Percentiles rank a stretch among this genome's conserved stretches.
Evolutionary conservation across 768 basidiomycete genomes (phyloP).

Genomic region (Boletus bicolor): DNA sequence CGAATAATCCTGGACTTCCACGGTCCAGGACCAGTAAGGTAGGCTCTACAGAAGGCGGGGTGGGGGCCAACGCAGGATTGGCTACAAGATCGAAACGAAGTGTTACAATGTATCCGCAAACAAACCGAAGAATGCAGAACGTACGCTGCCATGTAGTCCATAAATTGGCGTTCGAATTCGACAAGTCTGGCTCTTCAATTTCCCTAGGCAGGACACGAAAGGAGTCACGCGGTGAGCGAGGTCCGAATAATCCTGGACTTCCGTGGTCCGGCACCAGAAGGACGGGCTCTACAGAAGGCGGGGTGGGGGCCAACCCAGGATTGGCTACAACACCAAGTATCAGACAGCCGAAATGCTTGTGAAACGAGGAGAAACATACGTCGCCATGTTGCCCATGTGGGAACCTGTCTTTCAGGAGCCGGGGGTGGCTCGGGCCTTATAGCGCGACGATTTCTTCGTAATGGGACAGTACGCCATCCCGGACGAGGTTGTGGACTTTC

Average conservation of each 20-base stretch:
- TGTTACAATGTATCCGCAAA: neutral
- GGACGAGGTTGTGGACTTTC: slow-evolving; percentile 46
- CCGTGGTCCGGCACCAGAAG: slow-evolving; percentile 50
- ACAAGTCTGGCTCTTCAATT: no score
- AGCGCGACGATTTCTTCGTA: slow-evolving; percentile 31
- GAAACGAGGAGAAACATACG: slow-evolving; percentile 40
- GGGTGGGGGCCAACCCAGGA: slow-evolving; percentile 49
- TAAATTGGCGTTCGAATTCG: neutral
- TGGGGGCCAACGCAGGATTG: slow-evolving; percentile 38
- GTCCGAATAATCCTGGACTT: slow-evolving; percentile 71
- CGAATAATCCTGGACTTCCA: slow-evolving; percentile 64
- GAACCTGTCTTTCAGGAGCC: slow-evolving; percentile 36
- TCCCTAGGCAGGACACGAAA: no score
- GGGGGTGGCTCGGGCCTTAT: slow-evolving; percentile 27
- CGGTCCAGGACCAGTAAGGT: slow-evolving; percentile 53
- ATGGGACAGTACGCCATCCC: slow-evolving; percentile 52
- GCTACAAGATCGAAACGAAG: neutral
- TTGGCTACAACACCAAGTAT: slow-evolving; percentile 42
- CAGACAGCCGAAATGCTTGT: neutral
- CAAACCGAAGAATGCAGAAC: neutral
- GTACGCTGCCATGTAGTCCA: neutral
- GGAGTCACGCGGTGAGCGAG: slow-evolving; percentile 49
- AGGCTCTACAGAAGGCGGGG: slow-evolving; percentile 53
- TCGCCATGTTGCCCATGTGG: slow-evolving; percentile 61
- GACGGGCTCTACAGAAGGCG: slow-evolving; percentile 51